A percentile compares a stretch with the other conserved stretches of the same genome.
phyloP scores from a whole-genome alignment of 176 grass and related monocot genomes.

The Tillandsia fasciculata region DNA sequence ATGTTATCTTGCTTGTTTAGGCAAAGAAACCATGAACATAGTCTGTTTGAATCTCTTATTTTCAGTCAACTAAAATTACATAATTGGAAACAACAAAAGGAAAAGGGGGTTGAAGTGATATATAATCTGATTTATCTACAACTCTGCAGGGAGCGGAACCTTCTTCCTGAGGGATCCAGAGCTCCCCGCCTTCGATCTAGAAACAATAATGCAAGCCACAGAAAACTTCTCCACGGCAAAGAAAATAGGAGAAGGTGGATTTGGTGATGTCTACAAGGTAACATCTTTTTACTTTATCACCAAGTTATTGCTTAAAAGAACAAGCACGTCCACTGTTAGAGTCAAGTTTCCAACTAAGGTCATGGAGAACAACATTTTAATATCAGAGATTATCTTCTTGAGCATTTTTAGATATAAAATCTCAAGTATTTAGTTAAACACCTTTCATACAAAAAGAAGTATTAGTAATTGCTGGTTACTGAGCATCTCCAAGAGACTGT shows the following conservation, averaged over 20 bases:
- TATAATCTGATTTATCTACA: neutral
- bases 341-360: neutral
- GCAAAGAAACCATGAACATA: too few species aligned
- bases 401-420: too few species aligned
- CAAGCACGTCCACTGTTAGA: neutral
- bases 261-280: slow-evolving; percentile 52
- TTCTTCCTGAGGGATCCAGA: slow-evolving; percentile 16
- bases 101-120: neutral
- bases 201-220: slow-evolving; percentile 29
- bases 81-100: too few species aligned
- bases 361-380: too few species aligned
- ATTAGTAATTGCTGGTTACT: too few species aligned
- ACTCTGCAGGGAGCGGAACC: neutral
- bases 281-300: neutral
- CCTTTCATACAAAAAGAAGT: too few species aligned
- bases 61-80: too few species aligned
- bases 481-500: too few species aligned
- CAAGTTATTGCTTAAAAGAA: neutral
- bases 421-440: too few species aligned
- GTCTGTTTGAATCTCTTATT: too few species aligned
- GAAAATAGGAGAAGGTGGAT: slow-evolving; percentile 46
- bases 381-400: too few species aligned
- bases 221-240: slow-evolving; percentile 34
- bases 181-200: slow-evolving; percentile 19
- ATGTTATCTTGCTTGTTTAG: too few species aligned